A percentile compares a stretch with the other conserved stretches of the same genome.
Evolutionary conservation across 805 yeast genomes (phyloP).

Genomic region (Scheffersomyces lignosus): DNA sequence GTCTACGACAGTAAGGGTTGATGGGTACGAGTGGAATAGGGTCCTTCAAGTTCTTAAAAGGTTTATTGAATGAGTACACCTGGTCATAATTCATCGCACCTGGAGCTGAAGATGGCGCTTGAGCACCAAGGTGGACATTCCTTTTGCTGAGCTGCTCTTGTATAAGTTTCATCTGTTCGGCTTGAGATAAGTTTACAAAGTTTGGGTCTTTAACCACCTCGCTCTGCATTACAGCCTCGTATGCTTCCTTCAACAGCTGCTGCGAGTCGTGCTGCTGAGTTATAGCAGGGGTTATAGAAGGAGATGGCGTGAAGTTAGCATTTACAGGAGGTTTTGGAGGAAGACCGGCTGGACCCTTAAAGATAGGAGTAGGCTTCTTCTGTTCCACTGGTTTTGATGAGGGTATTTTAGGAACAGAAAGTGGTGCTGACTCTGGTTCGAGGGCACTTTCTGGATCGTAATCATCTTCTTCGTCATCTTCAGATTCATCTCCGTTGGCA

Average conservation of each 20-base stretch:
- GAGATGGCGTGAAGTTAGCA: slow-evolving; percentile 5
- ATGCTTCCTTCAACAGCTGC: slow-evolving; percentile 29
- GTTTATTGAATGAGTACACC: slow-evolving; percentile 43
- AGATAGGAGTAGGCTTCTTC: slow-evolving; percentile 2
- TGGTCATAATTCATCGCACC: slow-evolving; percentile 38
- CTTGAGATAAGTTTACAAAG: slow-evolving; percentile 36
- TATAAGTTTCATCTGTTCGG: slow-evolving; percentile 31
- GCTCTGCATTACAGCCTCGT: slow-evolving; percentile 36
- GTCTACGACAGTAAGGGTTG: slow-evolving; percentile 54
- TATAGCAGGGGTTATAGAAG: slow-evolving; percentile 1
- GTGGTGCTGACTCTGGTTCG: background rate
- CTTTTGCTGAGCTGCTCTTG: slow-evolving; percentile 39
- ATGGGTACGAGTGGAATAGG: slow-evolving; percentile 35
- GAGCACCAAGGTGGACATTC: slow-evolving; percentile 24
- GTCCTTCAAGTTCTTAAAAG: slow-evolving; percentile 29
- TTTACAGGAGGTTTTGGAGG: slow-evolving; percentile 31
- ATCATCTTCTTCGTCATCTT: slow-evolving; percentile 9
- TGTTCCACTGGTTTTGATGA: no score
- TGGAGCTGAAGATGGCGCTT: slow-evolving; percentile 3
- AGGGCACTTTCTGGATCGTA: slow-evolving; percentile 11
- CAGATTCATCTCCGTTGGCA: no score
- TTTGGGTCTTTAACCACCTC: slow-evolving; percentile 34
- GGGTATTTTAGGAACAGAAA: no score
- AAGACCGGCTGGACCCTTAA: slow-evolving; percentile 18
- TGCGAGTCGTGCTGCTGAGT: slow-evolving; percentile 9